Evolutionary conservation across 2,329 filamentous ascomycete species (phyloP), one percentile per base, ranked within the genome.

Genomic region (Fusarium sp.): DNA sequence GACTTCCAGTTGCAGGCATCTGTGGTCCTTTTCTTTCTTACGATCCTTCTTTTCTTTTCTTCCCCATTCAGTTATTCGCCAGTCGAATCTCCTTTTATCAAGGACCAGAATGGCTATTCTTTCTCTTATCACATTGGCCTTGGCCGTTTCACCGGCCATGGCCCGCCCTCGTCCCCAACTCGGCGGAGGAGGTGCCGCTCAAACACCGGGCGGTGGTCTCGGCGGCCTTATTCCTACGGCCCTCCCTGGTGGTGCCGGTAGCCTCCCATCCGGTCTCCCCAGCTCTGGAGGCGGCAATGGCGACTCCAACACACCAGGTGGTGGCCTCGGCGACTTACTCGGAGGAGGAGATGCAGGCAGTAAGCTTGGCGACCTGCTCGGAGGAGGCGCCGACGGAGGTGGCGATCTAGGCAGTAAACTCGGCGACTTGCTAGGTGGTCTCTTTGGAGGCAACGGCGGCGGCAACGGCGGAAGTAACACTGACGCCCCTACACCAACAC

Each of bases 1-100:
- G 67, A 67, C 65, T 61, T 68, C 62, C 70, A 73, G 72, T 71
- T 74, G 72, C 71, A 62, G 71, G 64, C 71, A 72, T 68, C 72
- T 74, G 71, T 70, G 66, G 58, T 72, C 50, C 66, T 61, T 73
- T 70, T 65, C 7, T 43, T 50, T 66, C n/a, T 40, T 50, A 65
- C 56, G 43, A 58, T 62, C 67, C 46, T 53, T 70, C 56, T 47
- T 54, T 58, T 52, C 56, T 57, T 28, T 17, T 44, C 50, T 61
- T 54, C 40, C 45, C 42, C 44, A 58, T 30, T 63, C 44, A 34
- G 44, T 50, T 39, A 34, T 42, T 26, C 26, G 26, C 26, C 26
- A 39, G 44, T 65, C 32, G 17, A 36, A 26, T 26, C 9, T 36
- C 8, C 32, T 59, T 44, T 50, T 32, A 36, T 58, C 48, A 47